Evolutionary conservation across 2,329 filamentous ascomycete species (phyloP).

Genomic region (Aspergillus oerlinghausenensis): DNA sequence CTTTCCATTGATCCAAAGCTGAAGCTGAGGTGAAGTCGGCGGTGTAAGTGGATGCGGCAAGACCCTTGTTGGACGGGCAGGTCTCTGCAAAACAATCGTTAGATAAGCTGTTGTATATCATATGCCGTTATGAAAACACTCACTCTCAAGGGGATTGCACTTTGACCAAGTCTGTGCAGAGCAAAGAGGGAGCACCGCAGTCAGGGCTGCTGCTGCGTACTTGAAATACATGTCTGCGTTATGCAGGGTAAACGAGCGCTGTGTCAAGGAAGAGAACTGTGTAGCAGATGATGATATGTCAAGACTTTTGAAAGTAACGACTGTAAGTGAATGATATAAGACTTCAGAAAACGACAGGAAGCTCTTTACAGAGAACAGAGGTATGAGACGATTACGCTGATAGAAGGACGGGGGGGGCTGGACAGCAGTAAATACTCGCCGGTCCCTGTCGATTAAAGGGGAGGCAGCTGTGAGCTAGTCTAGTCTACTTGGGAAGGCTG

Average conservation of each 20-base stretch:
- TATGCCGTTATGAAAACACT: background rate
- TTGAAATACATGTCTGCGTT: conserved; percentile 27
- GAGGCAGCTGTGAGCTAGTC: background rate
- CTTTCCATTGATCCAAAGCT: conserved; percentile 59
- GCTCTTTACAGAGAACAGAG: too few relatives aligned
- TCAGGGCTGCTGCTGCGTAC: conserved; percentile 26
- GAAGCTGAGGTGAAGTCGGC: conserved; percentile 45
- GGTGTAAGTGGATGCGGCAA: conserved; percentile 45
- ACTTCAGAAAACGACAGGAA: too few relatives aligned
- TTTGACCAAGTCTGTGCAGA: conserved; percentile 68
- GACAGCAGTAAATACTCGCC: background rate
- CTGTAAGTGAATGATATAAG: background rate
- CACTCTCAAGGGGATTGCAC: conserved; percentile 61
- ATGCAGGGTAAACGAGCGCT: background rate
- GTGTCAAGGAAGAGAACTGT: background rate
- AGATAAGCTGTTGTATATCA: background rate
- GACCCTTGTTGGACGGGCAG: conserved; percentile 68
- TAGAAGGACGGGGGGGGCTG: background rate
- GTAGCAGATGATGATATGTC: background rate
- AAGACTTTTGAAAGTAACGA: background rate
- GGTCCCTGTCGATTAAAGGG: background rate
- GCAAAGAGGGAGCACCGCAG: conserved; percentile 27
- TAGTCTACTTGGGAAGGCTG: background rate
- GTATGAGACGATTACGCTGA: background rate
- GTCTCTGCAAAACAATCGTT: conserved; percentile 23